A percentile compares a stretch with the other conserved stretches of the same genome.
Conservation (phyloP, 768 basidiomycete genomes). For the Tricholoma sp. region DNA sequence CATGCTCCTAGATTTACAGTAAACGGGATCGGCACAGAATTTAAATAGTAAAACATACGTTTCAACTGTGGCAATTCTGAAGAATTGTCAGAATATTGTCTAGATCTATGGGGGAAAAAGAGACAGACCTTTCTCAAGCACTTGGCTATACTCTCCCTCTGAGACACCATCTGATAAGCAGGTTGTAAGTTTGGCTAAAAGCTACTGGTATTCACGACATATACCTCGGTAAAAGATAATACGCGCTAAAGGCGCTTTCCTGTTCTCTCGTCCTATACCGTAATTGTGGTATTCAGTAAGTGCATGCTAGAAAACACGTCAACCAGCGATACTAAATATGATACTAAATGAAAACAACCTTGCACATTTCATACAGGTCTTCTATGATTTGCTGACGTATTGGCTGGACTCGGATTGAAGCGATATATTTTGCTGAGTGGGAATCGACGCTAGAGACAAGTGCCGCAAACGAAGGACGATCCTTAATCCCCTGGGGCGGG, state of each 20-base stretch:
- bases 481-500: slow-evolving; percentile 66
- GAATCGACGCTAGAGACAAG: slow-evolving; percentile 73
- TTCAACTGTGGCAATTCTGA: slow-evolving; percentile 59
- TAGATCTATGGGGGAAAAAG: not conserved
- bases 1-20: slow-evolving; percentile 50
- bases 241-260: slow-evolving; percentile 39
- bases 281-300: slow-evolving; percentile 51
- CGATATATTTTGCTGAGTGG: slow-evolving; percentile 59
- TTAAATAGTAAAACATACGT: slow-evolving; percentile 29
- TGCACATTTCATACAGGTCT: slow-evolving; percentile 57
- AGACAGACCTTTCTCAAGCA: slow-evolving; percentile 47
- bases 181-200: too few relatives aligned
- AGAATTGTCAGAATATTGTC: not conserved
- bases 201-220: too few relatives aligned
- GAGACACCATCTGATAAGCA: slow-evolving; percentile 42
- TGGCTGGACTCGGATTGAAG: slow-evolving; percentile 49
- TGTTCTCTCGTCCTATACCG: slow-evolving; percentile 42
- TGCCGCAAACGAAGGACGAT: slow-evolving; percentile 69
- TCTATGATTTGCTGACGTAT: slow-evolving; percentile 67
- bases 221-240: slow-evolving; percentile 70
- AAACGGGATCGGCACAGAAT: not conserved
- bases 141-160: slow-evolving; percentile 42
- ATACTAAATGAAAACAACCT: slow-evolving; percentile 27
- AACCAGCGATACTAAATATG: slow-evolving; percentile 39
- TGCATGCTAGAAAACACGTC: slow-evolving; percentile 34